phyloP scores from a whole-genome alignment of 1,284 basidiomycete species.

The Caloboletus inedulis region DNA sequence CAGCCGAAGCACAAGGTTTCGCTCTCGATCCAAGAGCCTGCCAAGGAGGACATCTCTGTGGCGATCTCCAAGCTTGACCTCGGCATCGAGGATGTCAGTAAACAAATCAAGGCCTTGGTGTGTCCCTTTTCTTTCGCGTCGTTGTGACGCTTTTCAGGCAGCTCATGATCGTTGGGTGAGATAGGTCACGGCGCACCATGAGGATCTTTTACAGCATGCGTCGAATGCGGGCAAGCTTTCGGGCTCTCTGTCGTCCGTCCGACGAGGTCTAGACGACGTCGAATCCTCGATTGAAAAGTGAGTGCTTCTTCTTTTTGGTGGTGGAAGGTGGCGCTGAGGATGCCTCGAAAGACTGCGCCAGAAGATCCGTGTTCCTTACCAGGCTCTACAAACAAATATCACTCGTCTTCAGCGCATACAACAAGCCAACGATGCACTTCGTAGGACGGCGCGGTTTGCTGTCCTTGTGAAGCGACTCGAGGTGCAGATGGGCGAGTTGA shows the following conservation, averaged over 20 bases:
- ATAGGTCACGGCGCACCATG: conserved; percentile 70
- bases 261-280: conserved; percentile 64
- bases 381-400: conserved; percentile 68
- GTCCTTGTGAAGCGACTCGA: conserved; percentile 78
- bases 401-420: conserved; percentile 72
- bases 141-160: too few relatives aligned
- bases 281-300: conserved; percentile 72
- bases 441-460: conserved; percentile 80
- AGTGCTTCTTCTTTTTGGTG: conserved; percentile 9
- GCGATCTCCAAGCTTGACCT: conserved; percentile 81
- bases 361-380: conserved; percentile 83
- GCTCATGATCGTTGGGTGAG: background rate
- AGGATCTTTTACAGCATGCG: conserved; percentile 69
- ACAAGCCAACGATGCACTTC: conserved; percentile 77
- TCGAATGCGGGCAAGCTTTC: conserved; percentile 62
- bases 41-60: conserved; percentile 82
- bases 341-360: conserved; percentile 57
- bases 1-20: conserved; percentile 33
- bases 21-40: conserved; percentile 48
- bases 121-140: conserved; percentile 26
- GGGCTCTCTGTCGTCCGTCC: conserved; percentile 59
- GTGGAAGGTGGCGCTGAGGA: conserved; percentile 3
- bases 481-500: conserved; percentile 72
- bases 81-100: conserved; percentile 85
- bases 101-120: conserved; percentile 81